Percentiles rank a stretch among this genome's conserved stretches.
Evolutionary conservation across 257 asterid genomes (phyloP).

Genomic region (Cruciata laevipes): DNA sequence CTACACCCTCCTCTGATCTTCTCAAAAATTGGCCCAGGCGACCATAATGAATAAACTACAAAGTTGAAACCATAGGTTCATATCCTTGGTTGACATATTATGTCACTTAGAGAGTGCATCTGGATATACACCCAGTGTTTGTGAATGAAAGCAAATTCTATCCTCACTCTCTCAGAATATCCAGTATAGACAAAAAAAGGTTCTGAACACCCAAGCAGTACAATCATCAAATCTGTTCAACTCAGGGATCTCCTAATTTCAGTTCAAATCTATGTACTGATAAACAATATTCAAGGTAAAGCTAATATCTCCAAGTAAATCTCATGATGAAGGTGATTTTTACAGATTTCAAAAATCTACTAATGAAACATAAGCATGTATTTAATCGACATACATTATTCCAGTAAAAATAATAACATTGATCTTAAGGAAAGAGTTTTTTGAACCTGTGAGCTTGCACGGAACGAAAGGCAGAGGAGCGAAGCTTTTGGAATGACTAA

Average conservation of each 20-base stretch:
- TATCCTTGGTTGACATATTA: background rate
- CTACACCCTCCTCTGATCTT: background rate
- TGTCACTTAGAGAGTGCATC: background rate
- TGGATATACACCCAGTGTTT: background rate
- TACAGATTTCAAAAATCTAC: background rate
- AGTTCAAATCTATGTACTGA: background rate
- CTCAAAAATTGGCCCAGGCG: background rate
- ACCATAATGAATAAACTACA: background rate
- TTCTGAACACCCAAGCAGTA: background rate
- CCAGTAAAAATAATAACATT: background rate
- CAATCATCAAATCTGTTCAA: background rate
- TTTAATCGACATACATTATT: background rate
- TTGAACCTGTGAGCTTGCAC: slow-evolving; percentile 65
- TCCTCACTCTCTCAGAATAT: background rate
- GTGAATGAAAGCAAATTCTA: background rate
- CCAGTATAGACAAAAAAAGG: background rate
- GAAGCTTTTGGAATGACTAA: slow-evolving; percentile 49
- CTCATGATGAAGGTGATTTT: background rate
- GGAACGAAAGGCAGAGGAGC: slow-evolving; percentile 73
- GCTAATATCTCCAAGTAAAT: background rate
- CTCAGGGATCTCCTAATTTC: background rate
- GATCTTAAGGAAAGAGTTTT: background rate
- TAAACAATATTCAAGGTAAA: background rate
- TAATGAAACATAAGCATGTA: background rate
- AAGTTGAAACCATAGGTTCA: background rate